phyloP scores from a whole-genome alignment of 2,329 filamentous ascomycete species.

The Metarhizium anisopliae region DNA sequence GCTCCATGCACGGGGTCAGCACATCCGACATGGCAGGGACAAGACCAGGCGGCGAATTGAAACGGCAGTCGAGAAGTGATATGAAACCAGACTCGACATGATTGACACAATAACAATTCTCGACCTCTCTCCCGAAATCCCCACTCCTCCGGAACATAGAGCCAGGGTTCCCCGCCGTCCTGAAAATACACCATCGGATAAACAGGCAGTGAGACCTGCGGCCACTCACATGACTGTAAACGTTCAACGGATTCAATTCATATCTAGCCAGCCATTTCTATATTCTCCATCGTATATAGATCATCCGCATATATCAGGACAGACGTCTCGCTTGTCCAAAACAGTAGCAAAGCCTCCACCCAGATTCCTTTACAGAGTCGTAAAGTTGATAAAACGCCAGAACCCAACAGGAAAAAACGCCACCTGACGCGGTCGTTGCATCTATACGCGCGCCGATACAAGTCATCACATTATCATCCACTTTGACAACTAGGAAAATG shows the following conservation, averaged over 20 bases:
- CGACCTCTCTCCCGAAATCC: too few relatives aligned
- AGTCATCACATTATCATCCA: slow-evolving; percentile 2
- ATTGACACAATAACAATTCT: too few relatives aligned
- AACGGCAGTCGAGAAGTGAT: too few relatives aligned
- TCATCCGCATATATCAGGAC: background rate
- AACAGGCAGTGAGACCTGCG: background rate
- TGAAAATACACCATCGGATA: background rate
- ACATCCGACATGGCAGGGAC: too few relatives aligned
- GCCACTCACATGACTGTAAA: background rate
- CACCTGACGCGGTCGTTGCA: background rate
- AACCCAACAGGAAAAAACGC: background rate
- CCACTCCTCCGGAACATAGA: too few relatives aligned
- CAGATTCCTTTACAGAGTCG: background rate
- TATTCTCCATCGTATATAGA: background rate
- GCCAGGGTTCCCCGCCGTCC: too few relatives aligned
- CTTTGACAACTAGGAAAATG: background rate
- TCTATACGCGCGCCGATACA: background rate
- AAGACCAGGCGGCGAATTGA: too few relatives aligned
- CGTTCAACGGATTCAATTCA: background rate
- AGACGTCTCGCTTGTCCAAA: background rate
- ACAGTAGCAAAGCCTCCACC: background rate
- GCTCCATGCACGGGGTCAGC: too few relatives aligned
- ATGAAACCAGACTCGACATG: too few relatives aligned
- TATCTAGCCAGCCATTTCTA: background rate
- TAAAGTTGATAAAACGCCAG: background rate